Conservation (phyloP, 106 monocot genomes). For the Allium cepa region DNA sequence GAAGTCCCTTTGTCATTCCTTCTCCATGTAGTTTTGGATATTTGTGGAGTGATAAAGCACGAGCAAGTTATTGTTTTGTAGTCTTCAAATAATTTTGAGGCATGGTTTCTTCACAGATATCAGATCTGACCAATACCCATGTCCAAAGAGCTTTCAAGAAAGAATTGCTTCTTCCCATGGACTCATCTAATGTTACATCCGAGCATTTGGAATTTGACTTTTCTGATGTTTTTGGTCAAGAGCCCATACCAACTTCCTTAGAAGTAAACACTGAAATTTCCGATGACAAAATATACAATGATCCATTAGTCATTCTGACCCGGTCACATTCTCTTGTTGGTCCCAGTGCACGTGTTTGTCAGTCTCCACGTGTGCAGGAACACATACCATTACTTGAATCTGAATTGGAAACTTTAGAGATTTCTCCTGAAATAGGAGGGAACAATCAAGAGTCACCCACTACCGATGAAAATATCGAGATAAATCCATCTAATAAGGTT, state of each 20-base stretch:
- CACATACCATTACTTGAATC: conserved; percentile 45
- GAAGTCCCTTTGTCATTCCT: conserved; percentile 75
- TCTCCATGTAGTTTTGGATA: conserved; percentile 39
- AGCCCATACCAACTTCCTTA: conserved; percentile 32
- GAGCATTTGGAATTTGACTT: conserved; percentile 85
- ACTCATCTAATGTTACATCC: conserved; percentile 42
- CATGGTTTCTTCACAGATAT: conserved; percentile 78
- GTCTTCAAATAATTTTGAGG: conserved; percentile 9
- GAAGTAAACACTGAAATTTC: conserved; percentile 30
- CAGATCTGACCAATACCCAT: conserved; percentile 16
- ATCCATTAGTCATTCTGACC: conserved; percentile 51
- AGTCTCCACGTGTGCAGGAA: conserved; percentile 31
- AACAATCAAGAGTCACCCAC: conserved; percentile 3
- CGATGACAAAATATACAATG: conserved; percentile 45
- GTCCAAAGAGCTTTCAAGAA: conserved; percentile 25
- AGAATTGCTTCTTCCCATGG: conserved; percentile 52
- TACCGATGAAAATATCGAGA: conserved; percentile 15
- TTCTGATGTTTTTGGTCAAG: conserved; percentile 90
- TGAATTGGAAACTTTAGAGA: conserved; percentile 51
- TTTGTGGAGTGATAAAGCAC: conserved; percentile 46
- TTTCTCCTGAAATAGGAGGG: conserved; percentile 18
- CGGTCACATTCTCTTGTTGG: conserved; percentile 95
- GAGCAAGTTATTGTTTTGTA: conserved; percentile 19
- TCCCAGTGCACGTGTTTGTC: conserved; percentile 54
- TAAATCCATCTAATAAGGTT: conserved; percentile 12